Percentiles rank a stretch among this genome's conserved stretches.
Evolutionary conservation across 495 filamentous ascomycete genomes (phyloP).

Genomic region (Darksidea phi): DNA sequence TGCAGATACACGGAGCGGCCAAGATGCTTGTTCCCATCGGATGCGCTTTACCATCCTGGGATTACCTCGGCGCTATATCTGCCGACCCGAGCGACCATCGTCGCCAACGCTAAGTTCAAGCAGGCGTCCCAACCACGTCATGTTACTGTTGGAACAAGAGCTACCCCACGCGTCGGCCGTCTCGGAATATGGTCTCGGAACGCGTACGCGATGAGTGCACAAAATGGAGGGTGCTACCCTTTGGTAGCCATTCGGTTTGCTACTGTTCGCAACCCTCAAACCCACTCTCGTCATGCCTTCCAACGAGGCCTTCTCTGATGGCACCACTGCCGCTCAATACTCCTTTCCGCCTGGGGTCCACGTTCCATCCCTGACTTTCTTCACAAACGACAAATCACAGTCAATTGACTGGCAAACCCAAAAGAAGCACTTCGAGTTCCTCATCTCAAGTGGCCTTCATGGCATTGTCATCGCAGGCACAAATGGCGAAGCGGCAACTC

Average conservation of each 20-base stretch:
- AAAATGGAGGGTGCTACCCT: not conserved
- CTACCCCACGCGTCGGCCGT: too few species aligned
- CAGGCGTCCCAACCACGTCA: too few species aligned
- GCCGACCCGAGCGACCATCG: too few species aligned
- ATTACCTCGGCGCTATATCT: too few species aligned
- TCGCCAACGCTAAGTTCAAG: not conserved
- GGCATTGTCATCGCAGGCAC: conserved; percentile 84
- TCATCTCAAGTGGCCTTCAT: conserved; percentile 71
- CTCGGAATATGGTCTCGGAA: conserved; percentile 1
- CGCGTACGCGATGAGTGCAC: not conserved
- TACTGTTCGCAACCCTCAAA: not conserved
- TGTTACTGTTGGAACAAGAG: too few species aligned
- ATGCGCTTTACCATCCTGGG: too few species aligned
- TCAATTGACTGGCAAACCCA: conserved; percentile 67
- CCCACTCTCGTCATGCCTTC: conserved; percentile 9
- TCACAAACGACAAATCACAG: conserved; percentile 37
- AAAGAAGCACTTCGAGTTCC: conserved; percentile 71
- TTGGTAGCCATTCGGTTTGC: too few species aligned
- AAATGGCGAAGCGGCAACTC: conserved; percentile 61
- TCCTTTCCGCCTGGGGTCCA: conserved; percentile 38
- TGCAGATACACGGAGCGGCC: not conserved
- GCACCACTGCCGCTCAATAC: conserved; percentile 16
- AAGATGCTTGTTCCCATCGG: too few species aligned
- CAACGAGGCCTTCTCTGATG: conserved; percentile 18
- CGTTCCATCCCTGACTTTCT: conserved; percentile 39